phyloP scores from a whole-genome alignment of 208 protist genomes.

The Balamuthia mandrillaris region DNA sequence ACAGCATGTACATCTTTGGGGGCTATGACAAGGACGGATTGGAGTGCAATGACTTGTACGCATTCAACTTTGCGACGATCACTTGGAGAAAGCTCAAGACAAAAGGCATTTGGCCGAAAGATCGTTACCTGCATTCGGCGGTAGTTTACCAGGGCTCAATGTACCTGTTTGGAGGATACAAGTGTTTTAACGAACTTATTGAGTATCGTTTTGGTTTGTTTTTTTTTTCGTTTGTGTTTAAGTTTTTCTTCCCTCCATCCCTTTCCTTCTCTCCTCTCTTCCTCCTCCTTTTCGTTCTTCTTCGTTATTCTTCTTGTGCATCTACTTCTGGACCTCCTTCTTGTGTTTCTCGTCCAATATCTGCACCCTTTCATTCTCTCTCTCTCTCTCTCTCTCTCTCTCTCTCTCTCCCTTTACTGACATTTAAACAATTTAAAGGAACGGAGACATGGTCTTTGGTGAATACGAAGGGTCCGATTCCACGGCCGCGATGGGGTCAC shows the following conservation, averaged over 20 bases:
- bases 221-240: neutral
- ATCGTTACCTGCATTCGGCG: slow-evolving; percentile 16
- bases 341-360: no score
- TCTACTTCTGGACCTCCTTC: no score
- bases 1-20: slow-evolving; percentile 20
- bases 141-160: slow-evolving; percentile 11
- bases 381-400: no score
- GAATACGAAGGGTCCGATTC: neutral
- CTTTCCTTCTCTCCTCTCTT: no score
- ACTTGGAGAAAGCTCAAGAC: slow-evolving; percentile 15
- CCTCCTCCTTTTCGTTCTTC: neutral
- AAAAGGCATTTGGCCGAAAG: slow-evolving; percentile 14
- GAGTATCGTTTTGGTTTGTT: slow-evolving; percentile 13
- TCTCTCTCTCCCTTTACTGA: no score
- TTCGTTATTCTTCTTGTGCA: neutral
- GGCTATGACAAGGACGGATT: slow-evolving; percentile 32
- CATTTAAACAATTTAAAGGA: neutral
- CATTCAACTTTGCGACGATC: neutral
- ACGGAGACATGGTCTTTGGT: slow-evolving; percentile 31
- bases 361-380: no score
- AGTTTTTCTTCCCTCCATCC: neutral
- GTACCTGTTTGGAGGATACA: slow-evolving; percentile 27
- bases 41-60: slow-evolving; percentile 37
- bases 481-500: slow-evolving; percentile 22
- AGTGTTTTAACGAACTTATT: slow-evolving; percentile 30